Percentiles rank a stretch among this genome's conserved stretches.
Evolutionary conservation across 2,329 filamentous ascomycete species (phyloP).

Genomic region (Periglandula ipomoeae): DNA sequence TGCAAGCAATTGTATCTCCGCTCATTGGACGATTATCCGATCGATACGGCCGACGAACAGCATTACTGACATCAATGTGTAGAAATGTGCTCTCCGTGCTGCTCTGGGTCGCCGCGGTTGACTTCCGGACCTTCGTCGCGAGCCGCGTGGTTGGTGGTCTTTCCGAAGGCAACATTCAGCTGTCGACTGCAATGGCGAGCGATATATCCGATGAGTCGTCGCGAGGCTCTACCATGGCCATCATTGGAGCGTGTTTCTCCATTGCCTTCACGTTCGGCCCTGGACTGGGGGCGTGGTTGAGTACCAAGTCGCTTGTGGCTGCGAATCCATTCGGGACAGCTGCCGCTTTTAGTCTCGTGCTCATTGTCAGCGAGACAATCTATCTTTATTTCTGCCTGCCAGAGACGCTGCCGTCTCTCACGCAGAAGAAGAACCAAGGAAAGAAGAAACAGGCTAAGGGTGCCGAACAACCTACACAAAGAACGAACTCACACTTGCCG

Average conservation of each 20-base stretch:
- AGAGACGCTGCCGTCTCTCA: conserved; percentile 67
- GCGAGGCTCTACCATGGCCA: conserved; percentile 85
- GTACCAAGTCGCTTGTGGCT: conserved; percentile 65
- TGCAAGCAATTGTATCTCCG: conserved; percentile 87
- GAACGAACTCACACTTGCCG: conserved; percentile 75
- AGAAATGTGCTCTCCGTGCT: conserved; percentile 91
- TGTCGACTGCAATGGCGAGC: conserved; percentile 91
- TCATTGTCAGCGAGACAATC: conserved; percentile 79
- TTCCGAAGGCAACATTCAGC: conserved; percentile 93
- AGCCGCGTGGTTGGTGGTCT: conserved; percentile 85
- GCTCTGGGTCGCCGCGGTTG: conserved; percentile 85
- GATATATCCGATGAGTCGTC: conserved; percentile 84
- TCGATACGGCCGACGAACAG: conserved; percentile 74
- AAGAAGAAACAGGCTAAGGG: conserved; percentile 16
- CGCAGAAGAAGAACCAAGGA: conserved; percentile 20
- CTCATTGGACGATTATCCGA: conserved; percentile 86
- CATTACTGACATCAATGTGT: conserved; percentile 81
- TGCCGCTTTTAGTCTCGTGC: conserved; percentile 73
- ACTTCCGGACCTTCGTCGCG: conserved; percentile 94
- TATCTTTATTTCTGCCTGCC: conserved; percentile 81
- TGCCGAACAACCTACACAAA: conserved; percentile 23
- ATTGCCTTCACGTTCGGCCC: conserved; percentile 96
- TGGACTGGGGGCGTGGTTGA: conserved; percentile 78
- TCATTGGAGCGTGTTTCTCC: conserved; percentile 94
- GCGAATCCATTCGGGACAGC: conserved; percentile 92